These are phyloP conservation scores for Leccinum barrowsii DNA, from an alignment of 768 basidiomycete genomes.

Conservation along the genomic window DNA sequence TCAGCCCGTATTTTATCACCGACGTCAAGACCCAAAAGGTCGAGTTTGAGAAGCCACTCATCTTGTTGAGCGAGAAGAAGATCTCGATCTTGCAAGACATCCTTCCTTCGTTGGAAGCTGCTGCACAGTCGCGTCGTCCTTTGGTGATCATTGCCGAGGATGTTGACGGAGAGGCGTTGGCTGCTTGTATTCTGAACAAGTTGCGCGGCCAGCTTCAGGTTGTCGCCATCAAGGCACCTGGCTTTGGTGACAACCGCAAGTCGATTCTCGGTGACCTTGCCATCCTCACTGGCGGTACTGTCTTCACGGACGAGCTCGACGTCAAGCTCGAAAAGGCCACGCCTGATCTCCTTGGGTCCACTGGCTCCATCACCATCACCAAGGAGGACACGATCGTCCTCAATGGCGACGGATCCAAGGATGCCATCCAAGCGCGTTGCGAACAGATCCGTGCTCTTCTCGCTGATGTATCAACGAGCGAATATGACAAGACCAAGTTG, in stretches of 20 bases:
- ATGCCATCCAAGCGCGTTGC: constrained; percentile 86
- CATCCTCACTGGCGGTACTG: constrained; percentile 95
- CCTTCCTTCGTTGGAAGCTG: constrained; percentile 83
- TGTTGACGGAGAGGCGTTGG: constrained; percentile 95
- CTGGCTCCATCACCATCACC: constrained; percentile 89
- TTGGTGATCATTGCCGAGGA: constrained; percentile 97
- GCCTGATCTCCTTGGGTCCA: constrained; percentile 83
- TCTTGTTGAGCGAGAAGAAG: constrained; percentile 97
- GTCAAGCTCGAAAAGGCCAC: constrained; percentile 95
- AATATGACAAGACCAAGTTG: constrained; percentile 92
- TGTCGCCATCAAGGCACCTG: constrained; percentile 92
- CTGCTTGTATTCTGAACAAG: constrained; percentile 98
- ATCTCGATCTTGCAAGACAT: constrained; percentile 94
- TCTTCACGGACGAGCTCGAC: constrained; percentile 95
- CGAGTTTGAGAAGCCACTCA: constrained; percentile 95
- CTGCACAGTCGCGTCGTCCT: constrained; percentile 81
- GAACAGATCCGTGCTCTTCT: constrained; percentile 91
- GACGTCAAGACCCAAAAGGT: constrained; percentile 95
- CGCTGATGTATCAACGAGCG: constrained; percentile 78
- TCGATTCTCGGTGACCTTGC: constrained; percentile 95
- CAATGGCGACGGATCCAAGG: constrained; percentile 91
- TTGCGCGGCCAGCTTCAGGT: constrained; percentile 96
- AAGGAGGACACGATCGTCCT: constrained; percentile 98
- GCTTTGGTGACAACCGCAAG: constrained; percentile 99
- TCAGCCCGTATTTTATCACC: constrained; percentile 97